Conservation (phyloP, 177 flowering plant genomes). For the Vitis hybrid region DNA sequence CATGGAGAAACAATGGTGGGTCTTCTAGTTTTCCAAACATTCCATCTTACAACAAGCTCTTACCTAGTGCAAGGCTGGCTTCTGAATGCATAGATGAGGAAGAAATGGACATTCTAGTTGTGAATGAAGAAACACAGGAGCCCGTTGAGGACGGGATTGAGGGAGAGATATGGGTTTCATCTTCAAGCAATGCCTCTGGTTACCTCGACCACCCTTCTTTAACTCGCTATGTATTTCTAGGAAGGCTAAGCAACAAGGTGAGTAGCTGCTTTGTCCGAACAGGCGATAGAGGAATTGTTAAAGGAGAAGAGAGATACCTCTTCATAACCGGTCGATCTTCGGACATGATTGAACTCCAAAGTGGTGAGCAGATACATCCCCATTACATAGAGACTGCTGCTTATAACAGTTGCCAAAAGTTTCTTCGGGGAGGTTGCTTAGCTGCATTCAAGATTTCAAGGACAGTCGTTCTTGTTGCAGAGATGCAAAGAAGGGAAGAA, state of each 20-base stretch:
- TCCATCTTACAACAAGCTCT: conserved; percentile 44
- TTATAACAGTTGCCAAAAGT: conserved; percentile 33
- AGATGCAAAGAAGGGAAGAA: conserved; percentile 42
- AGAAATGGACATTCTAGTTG: conserved; percentile 47
- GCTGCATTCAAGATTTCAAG: conserved; percentile 41
- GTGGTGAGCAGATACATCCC: conserved; percentile 38
- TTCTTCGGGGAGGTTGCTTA: conserved; percentile 63
- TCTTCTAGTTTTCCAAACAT: conserved; percentile 15
- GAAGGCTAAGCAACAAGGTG: conserved; percentile 25
- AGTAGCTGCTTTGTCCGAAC: conserved; percentile 47
- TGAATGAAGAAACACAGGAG: conserved; percentile 54
- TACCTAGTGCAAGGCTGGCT: conserved; percentile 58
- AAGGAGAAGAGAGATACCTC: conserved; percentile 51
- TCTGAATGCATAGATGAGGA: conserved; percentile 20
- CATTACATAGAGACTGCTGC: conserved; percentile 66
- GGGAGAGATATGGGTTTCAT: conserved; percentile 74
- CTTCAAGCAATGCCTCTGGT: conserved; percentile 68
- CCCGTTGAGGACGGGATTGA: conserved; percentile 62
- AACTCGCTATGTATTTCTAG: conserved; percentile 43
- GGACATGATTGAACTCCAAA: conserved; percentile 34
- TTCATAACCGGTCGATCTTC: conserved; percentile 51
- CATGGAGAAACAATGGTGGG: conserved; percentile 44
- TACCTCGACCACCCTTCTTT: conserved; percentile 64
- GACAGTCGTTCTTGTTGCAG: conserved; percentile 49
- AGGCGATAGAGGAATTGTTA: conserved; percentile 60